These are phyloP conservation scores for Camelina hispida DNA, from an alignment of 345 rosid species.

Conservation along the genomic window DNA sequence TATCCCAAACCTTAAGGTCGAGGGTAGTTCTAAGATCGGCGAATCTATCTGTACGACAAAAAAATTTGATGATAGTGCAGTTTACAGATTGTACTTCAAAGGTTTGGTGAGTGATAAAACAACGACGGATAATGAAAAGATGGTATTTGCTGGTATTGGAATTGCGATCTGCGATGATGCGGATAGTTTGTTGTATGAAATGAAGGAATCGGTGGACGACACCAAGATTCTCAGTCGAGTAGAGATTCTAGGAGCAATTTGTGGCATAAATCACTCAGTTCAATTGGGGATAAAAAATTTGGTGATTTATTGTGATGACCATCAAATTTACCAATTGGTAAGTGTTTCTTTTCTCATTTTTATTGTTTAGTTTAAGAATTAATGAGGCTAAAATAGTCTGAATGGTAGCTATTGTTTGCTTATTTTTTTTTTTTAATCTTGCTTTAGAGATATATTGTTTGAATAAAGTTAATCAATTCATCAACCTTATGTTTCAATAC, in stretches of 20 bases:
- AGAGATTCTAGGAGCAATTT: neutral
- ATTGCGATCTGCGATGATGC: neutral
- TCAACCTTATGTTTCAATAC: neutral
- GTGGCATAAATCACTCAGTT: neutral
- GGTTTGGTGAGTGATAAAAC: conserved; percentile 7
- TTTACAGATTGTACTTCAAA: conserved; percentile 3
- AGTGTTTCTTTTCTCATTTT: neutral
- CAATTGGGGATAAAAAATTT: conserved; percentile 12
- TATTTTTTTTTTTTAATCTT: neutral
- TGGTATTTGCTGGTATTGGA: neutral
- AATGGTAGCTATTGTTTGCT: neutral
- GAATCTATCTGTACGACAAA: neutral
- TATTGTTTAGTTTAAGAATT: neutral
- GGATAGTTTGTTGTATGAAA: neutral
- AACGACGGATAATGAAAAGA: neutral
- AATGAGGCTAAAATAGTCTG: neutral
- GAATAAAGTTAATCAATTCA: neutral
- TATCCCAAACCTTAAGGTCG: neutral
- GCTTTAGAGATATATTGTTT: neutral
- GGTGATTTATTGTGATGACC: conserved; percentile 18
- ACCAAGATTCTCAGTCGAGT: neutral
- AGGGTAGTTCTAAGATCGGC: neutral
- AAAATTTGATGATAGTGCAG: neutral
- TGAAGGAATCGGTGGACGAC: neutral
- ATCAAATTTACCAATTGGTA: conserved; percentile 9